Conservation (phyloP, 345 rosid species). For the Aquilaria sinensis region DNA sequence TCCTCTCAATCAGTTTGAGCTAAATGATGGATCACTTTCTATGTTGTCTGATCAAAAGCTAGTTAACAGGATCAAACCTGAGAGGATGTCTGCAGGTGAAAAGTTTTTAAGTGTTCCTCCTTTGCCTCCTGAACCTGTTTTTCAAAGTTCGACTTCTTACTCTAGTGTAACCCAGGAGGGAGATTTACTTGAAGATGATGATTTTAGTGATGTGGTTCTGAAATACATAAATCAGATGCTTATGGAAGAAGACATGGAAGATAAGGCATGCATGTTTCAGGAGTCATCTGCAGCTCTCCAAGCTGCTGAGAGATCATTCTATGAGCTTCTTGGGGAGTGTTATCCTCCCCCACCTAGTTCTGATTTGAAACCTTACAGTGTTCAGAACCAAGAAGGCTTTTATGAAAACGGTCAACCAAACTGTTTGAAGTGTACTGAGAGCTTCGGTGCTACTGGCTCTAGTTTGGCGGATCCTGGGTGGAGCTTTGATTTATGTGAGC, state of each 20-base stretch:
- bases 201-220: constrained; percentile 50
- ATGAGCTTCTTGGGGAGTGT: constrained; percentile 51
- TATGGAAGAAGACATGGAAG: constrained; percentile 64
- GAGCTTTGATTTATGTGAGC: constrained; percentile 19
- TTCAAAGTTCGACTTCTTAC: neutral
- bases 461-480: constrained; percentile 13
- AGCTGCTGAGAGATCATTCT: constrained; percentile 53
- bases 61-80: constrained; percentile 8
- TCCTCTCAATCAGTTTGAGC: constrained; percentile 21
- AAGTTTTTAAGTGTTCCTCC: constrained; percentile 14
- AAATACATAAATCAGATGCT: constrained; percentile 49
- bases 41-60: constrained; percentile 14
- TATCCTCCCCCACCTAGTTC: constrained; percentile 32
- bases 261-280: constrained; percentile 43
- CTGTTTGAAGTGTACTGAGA: constrained; percentile 5
- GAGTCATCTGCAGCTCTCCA: constrained; percentile 55
- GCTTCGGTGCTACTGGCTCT: constrained; percentile 9
- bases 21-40: constrained; percentile 13
- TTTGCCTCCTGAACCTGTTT: constrained; percentile 10
- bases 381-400: constrained; percentile 11
- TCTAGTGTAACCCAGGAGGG: constrained; percentile 14
- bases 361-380: constrained; percentile 6
- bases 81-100: constrained; percentile 3
- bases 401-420: constrained; percentile 16
- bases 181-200: constrained; percentile 36